A percentile compares a stretch with the other conserved stretches of the same genome.
Conservation (phyloP, 441 rosid genomes). For the Metrosideros polymorpha region DNA sequence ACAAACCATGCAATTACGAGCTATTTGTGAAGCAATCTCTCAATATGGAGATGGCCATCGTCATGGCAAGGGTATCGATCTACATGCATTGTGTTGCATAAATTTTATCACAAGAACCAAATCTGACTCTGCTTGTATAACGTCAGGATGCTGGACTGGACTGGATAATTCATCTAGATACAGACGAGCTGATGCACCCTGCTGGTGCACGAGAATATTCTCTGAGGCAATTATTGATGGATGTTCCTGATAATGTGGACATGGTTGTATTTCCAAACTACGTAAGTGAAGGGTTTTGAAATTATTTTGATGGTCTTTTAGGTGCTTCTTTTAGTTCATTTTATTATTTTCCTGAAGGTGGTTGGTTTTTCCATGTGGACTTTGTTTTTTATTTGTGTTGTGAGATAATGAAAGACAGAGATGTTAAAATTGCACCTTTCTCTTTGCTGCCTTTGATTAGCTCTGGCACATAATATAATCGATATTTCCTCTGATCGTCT, state of each 20-base stretch:
- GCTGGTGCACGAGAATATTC: conserved; percentile 77
- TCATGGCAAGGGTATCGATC: conserved; percentile 71
- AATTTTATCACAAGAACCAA: neutral
- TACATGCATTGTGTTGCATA: neutral
- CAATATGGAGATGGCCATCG: conserved; percentile 84
- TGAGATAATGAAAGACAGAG: neutral
- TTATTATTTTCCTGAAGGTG: neutral
- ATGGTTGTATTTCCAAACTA: conserved; percentile 79
- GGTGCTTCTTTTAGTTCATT: neutral
- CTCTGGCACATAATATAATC: neutral
- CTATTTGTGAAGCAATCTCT: conserved; percentile 77
- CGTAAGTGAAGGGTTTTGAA: conserved; percentile 30
- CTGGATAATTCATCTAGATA: conserved; percentile 74
- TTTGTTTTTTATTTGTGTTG: neutral
- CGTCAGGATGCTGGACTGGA: conserved; percentile 55
- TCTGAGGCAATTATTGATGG: conserved; percentile 56
- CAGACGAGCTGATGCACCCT: conserved; percentile 64
- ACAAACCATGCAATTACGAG: conserved; percentile 77
- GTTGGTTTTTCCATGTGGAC: neutral
- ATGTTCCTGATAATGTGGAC: conserved; percentile 63
- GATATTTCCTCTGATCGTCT: neutral
- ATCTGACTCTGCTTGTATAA: conserved; percentile 12
- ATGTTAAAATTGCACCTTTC: neutral
- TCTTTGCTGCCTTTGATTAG: neutral
- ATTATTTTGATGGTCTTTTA: neutral